A percentile compares a stretch with the other conserved stretches of the same genome.
These are phyloP conservation scores for Cornus kousa DNA, from an alignment of 148 eudicot species.

Conservation along the genomic window DNA sequence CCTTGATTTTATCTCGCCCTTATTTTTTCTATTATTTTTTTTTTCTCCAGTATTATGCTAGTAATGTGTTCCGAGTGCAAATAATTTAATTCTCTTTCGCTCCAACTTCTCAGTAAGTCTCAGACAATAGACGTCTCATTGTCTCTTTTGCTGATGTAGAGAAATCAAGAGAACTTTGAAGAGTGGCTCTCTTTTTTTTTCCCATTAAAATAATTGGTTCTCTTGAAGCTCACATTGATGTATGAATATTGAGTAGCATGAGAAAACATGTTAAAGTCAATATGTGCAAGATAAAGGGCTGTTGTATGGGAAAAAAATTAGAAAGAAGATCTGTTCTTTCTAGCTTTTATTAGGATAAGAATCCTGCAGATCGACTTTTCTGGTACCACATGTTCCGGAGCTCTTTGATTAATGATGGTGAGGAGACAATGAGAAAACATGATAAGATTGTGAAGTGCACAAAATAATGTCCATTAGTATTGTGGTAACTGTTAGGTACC, in stretches of 20 bases:
- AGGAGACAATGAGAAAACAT: too few species aligned
- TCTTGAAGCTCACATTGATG: too few species aligned
- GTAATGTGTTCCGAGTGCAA: background rate
- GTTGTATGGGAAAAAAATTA: too few species aligned
- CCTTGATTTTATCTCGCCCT: background rate
- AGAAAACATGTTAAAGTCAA: too few species aligned
- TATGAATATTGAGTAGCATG: too few species aligned
- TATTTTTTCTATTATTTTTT: background rate
- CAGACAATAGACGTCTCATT: background rate
- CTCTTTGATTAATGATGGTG: too few species aligned
- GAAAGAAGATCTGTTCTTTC: background rate
- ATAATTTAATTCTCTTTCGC: background rate
- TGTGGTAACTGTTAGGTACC: background rate
- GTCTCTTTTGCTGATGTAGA: background rate
- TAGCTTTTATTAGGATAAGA: background rate
- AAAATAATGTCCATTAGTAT: background rate
- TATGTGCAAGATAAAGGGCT: too few species aligned
- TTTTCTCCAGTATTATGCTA: background rate
- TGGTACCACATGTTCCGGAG: background rate
- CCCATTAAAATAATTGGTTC: too few species aligned
- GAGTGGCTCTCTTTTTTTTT: background rate
- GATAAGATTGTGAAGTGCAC: background rate
- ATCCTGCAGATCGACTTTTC: too few species aligned
- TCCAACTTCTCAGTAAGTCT: background rate
- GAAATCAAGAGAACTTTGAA: background rate